Base-by-base conservation (phyloP, 129 eudicot species). In the Kitagawia praeruptora region DNA sequence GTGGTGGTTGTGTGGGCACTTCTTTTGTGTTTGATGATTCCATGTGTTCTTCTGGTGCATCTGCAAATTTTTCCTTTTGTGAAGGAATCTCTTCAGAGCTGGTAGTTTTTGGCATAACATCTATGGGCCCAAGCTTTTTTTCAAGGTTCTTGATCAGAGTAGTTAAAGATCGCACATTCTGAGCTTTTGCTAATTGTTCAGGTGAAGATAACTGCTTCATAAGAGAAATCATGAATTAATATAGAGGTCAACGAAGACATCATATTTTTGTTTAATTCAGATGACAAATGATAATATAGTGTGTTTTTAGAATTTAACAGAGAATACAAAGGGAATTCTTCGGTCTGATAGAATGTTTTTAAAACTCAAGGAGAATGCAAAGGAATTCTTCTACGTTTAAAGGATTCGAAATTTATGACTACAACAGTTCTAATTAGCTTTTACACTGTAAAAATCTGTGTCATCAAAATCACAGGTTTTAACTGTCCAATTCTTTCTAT, bases 131-230 rank as follows among this genome's bases (percentile, higher is more conserved):
- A 80, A 93, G 90, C 76, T 88, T 90, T 25, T 89, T 79, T 64
- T 95, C 97, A 49, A 85, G 83, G 51, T 85, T 89, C 90, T 89
- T 92, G 79, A 95, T 85, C 63, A 77, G 48, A 82, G 23, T 73
- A 2, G 88, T 85, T 48, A 95, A 84, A 25, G 94, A 85, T 87
- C 97, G 84, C 40, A 88, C 91, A 77, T 89, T 93, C 18, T 93
- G 94, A 79, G 91, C 87, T 82, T 86, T 80, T 82, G 79, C 90
- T 83, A 95, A 80, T 80, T 80, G 81, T 40, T 80, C 94, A 61
- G 85, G 78, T 78, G 89, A 86, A 48, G 92, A 83, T 71, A 81
- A 41, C 98, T 93, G 88, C 19, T 48, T 80, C 63, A 64, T 48
- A 66, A 14, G 45, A 81, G 45, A 80, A 81, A 45, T 82, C 47